phyloP scores from a whole-genome alignment of 108 stramenopile genomes.

The Pseudonitzschia multiseries region DNA sequence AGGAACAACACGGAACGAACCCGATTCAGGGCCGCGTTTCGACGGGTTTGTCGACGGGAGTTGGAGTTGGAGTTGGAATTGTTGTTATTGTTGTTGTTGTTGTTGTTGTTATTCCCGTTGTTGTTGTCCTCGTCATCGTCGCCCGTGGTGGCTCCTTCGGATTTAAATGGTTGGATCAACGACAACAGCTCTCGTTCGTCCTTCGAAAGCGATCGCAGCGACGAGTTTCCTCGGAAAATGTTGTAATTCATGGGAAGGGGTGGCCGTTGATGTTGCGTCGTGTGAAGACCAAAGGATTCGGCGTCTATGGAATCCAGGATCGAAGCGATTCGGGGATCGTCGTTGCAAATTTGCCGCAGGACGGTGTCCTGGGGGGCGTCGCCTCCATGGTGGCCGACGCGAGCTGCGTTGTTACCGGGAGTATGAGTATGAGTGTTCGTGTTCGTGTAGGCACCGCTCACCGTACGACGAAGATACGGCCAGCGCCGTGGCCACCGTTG shows the following conservation, averaged over 20 bases:
- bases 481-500: too few species aligned
- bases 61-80: too few species aligned
- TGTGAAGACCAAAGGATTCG: not conserved
- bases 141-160: not conserved
- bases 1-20: slow-evolving; percentile 6
- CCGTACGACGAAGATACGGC: too few species aligned
- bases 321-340: not conserved
- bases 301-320: not conserved
- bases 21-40: not conserved
- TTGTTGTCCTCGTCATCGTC: not conserved
- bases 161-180: not conserved
- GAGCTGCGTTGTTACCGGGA: too few species aligned
- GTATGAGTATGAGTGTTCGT: too few species aligned
- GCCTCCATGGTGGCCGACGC: too few species aligned
- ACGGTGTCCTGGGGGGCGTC: not conserved
- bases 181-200: not conserved
- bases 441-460: too few species aligned
- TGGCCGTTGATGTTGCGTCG: too few species aligned
- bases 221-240: not conserved
- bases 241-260: not conserved
- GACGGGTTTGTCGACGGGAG: too few species aligned
- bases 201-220: not conserved
- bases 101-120: not conserved
- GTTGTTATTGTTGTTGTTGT: too few species aligned
- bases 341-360: not conserved